These are phyloP conservation scores for Termitomyces sp. DNA, from an alignment of 768 basidiomycete genomes.

Conservation along the genomic window DNA sequence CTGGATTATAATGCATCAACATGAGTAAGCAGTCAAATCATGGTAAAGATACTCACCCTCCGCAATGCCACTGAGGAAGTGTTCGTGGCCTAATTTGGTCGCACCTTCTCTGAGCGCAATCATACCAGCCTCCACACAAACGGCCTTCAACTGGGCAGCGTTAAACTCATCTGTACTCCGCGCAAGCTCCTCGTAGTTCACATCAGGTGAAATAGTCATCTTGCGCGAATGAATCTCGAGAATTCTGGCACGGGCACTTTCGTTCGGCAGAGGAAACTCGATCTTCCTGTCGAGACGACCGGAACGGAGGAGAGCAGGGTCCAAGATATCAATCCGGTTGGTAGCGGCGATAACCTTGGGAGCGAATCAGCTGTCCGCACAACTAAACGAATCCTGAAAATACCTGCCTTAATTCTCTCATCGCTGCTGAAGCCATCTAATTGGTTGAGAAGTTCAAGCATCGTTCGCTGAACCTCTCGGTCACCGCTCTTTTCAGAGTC, in stretches of 20 bases:
- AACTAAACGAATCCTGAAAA: not conserved
- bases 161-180: constrained; percentile 98
- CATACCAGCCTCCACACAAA: constrained; percentile 99
- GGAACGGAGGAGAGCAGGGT: constrained; percentile 96
- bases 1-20: constrained; percentile 33
- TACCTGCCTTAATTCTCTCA: constrained; percentile 87
- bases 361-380: constrained; percentile 7
- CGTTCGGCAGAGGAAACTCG: constrained; percentile 95
- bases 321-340: constrained; percentile 97
- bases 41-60: constrained; percentile 51
- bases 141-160: constrained; percentile 94
- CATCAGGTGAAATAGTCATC: constrained; percentile 82
- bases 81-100: constrained; percentile 84
- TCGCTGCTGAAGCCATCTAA: constrained; percentile 97
- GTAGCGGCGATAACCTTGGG: constrained; percentile 94
- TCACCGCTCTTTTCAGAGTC: constrained; percentile 99
- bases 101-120: constrained; percentile 94
- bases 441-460: constrained; percentile 98
- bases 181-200: constrained; percentile 96
- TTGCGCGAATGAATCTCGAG: constrained; percentile 96
- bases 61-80: constrained; percentile 89
- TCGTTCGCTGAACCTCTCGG: constrained; percentile 99
- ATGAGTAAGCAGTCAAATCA: not conserved
- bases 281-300: constrained; percentile 98
- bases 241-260: constrained; percentile 93